Evolutionary conservation across 768 basidiomycete species (phyloP), one percentile per base, ranked within the genome.

Genomic region (Termitomyces sp.): DNA sequence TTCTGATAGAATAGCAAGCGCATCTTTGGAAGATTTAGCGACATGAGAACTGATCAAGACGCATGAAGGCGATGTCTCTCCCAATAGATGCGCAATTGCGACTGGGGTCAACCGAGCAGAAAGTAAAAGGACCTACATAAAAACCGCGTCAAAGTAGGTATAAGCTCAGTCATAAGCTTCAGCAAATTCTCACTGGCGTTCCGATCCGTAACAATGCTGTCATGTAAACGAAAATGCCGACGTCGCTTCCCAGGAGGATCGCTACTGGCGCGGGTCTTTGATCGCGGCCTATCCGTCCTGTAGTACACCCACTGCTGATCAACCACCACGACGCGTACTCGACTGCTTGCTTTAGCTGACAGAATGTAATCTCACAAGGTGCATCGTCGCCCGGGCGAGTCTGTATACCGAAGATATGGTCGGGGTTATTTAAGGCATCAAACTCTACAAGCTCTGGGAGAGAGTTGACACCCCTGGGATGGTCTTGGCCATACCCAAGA

Each of bases 391-490:
- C 64, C 21, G 60, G 45, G 14, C 67, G 66, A 44, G 58, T 61
- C 56, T 76, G 74, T 12, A 73, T 56, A 30, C 72, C 72, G 41
- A 73, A 75, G 27, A 70, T 64, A 30, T 72, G 70, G 53, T 71
- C 60, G 16, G 70, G 67, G 46, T 75, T 75, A 50, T 72, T 61
- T 27, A 52, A 53, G 3, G 74, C 69, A 42, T 64, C 64, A 64
- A 75, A 75, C 27, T 70, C 68, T 23, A 76, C 68, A 43, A 75
- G 67, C 43, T 74, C 71, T 16, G 72, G 71, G 25, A 76, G 67
- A 4, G 73, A 67, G 10, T 66, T 65, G 46, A 75, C 64, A 16
- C 68, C 72, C n/a, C 63, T 59, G 3, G 61, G 53, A 14, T 53
- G 58, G 60, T 70, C 68, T 21, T 60, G 54, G 4, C 59, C 66